Evolutionary conservation across 2,329 filamentous ascomycete species (phyloP).

Genomic region (Colletotrichum sp.): DNA sequence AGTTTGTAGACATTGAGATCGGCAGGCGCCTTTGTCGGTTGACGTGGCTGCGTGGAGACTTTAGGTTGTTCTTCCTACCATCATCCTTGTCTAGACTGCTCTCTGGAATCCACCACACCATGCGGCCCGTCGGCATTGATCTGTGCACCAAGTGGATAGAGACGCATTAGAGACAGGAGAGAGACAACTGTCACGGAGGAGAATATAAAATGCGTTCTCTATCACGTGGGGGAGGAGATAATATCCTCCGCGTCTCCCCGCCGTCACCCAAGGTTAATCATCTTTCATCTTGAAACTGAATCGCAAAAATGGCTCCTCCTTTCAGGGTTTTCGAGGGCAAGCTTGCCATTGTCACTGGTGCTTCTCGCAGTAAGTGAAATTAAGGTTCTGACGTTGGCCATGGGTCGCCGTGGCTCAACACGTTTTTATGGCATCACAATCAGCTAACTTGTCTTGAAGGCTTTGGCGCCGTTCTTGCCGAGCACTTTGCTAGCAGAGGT

Average conservation of each 20-base stretch:
- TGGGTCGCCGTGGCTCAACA: not conserved
- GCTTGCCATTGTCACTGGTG: constrained; percentile 79
- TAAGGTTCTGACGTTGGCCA: not conserved
- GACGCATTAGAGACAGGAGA: not conserved
- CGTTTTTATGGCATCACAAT: not conserved
- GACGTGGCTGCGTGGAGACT: constrained; percentile 12
- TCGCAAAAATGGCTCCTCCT: constrained; percentile 38
- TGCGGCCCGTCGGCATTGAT: not conserved
- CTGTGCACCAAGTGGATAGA: not conserved
- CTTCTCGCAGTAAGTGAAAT: constrained; percentile 68
- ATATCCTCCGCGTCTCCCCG: not conserved
- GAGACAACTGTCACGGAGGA: not conserved
- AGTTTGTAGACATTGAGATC: constrained; percentile 10
- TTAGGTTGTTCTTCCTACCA: not conserved
- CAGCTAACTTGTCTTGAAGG: constrained; percentile 49
- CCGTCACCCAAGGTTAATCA: not conserved
- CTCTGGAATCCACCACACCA: not conserved
- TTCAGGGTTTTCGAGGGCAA: constrained; percentile 67
- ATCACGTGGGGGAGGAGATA: constrained; percentile 5
- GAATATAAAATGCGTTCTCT: constrained; percentile 7
- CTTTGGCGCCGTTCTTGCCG: constrained; percentile 69
- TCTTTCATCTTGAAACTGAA: not conserved
- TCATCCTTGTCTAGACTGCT: not conserved
- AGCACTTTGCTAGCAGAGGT: constrained; percentile 76
- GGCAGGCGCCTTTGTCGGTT: not conserved